Evolutionary conservation across 2,329 filamentous ascomycete genomes (phyloP).

Genomic region (Ciborinia camelliae): DNA sequence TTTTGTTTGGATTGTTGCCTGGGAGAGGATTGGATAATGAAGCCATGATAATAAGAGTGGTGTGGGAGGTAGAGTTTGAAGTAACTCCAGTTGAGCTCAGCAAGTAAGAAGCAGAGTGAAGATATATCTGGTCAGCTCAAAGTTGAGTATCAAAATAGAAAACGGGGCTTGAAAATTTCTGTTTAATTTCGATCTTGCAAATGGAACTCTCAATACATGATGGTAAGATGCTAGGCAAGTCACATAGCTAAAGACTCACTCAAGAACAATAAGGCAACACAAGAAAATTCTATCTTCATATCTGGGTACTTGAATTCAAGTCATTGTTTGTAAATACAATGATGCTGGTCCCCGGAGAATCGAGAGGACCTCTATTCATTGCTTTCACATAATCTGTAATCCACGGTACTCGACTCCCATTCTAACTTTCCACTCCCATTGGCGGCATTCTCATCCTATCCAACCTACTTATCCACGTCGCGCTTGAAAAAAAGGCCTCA

Average conservation of each 20-base stretch:
- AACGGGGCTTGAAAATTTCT: not conserved
- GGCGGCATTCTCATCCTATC: too few relatives aligned
- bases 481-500: too few relatives aligned
- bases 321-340: not conserved
- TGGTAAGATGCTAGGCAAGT: not conserved
- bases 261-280: not conserved
- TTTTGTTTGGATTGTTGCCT: not conserved
- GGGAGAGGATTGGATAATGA: not conserved
- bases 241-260: not conserved
- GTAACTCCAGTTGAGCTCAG: not conserved
- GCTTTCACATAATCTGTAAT: not conserved
- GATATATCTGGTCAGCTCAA: not conserved
- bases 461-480: too few relatives aligned
- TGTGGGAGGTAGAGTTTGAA: not conserved
- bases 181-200: not conserved
- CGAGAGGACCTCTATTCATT: not conserved
- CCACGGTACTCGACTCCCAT: not conserved
- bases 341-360: too few relatives aligned
- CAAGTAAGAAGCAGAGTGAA: not conserved
- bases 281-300: too few relatives aligned
- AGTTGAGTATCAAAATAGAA: not conserved
- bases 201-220: too few relatives aligned
- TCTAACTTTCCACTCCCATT: too few relatives aligned
- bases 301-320: too few relatives aligned
- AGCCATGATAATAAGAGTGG: not conserved